Evolutionary conservation across 805 yeast species (phyloP), one percentile per base, ranked within the genome.

Genomic region (Huiozyma naganishii): DNA sequence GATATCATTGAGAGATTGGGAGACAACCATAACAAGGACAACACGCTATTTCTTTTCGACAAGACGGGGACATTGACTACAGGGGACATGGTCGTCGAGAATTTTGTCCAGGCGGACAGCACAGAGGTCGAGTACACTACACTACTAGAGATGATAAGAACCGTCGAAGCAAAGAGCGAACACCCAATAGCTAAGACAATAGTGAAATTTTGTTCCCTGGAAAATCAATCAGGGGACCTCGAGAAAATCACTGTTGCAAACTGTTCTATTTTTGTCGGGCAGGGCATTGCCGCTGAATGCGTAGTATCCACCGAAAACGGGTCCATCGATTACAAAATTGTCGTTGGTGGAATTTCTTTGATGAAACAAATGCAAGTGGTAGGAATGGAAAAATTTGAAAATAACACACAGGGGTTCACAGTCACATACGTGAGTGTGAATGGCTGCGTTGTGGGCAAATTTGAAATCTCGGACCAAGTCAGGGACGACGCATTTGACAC

Each of bases 1-100:
- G 95, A 83, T 41, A 76, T 84, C 11, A 71, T 92, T 48, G 97
- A 92, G 57, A 71, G 67, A 45, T 80, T 92, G 6, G 76, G 76
- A 53, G 65, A 71, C 13, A 69, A 86, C 28, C 28, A 35, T 34
- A 49, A 35, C 10, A 32, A 40, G 7, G 35, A 37, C 4, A 37
- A 37, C 7, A 27, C 71, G 76, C 9, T 76, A 87, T 28, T 42
- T 37, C 69, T 92, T 29, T 90, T 92, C 61, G 98, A 92, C 65
- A 92, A 92, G 64, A 92, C 99, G 0, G 98, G 98, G 3, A 92
- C 98, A 0, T 68, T 92, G 37, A 94, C 99, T 0, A 69, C 81
- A 0, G 98, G 98, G 10, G 68, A 74, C 37, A 83, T 92, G 92
- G 63, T 54, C 3, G 74, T 74, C 2, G 53, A 56, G 23, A 52